Evolutionary conservation across 2,329 filamentous ascomycete species (phyloP).

Genomic region (Colletotrichum sp.): DNA sequence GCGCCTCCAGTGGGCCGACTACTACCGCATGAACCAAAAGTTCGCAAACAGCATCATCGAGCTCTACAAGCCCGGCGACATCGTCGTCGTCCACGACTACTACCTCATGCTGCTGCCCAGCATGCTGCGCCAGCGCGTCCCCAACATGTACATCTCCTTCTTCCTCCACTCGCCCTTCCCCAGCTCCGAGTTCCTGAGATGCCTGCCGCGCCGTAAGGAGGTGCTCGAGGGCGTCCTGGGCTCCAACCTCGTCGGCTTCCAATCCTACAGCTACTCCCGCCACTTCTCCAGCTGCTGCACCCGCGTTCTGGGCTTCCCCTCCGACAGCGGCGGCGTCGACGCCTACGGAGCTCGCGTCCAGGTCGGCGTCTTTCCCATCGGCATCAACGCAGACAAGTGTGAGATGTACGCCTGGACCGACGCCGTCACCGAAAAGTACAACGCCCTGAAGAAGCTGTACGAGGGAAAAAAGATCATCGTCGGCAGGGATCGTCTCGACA

Average conservation of each 20-base stretch:
- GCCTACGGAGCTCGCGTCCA: constrained; percentile 88
- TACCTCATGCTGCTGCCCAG: constrained; percentile 89
- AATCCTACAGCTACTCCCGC: constrained; percentile 92
- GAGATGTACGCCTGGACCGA: constrained; percentile 76
- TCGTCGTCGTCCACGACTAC: constrained; percentile 93
- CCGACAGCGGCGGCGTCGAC: constrained; percentile 83
- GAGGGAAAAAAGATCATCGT: constrained; percentile 94
- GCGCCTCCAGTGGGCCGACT: constrained; percentile 87
- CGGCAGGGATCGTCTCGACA: constrained; percentile 91
- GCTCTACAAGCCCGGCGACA: constrained; percentile 89
- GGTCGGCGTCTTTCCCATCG: constrained; percentile 93
- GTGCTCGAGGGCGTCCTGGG: constrained; percentile 88
- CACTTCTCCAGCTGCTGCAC: constrained; percentile 96
- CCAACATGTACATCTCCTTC: constrained; percentile 93
- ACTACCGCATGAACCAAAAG: constrained; percentile 89
- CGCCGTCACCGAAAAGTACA: constrained; percentile 73
- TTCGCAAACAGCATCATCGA: constrained; percentile 90
- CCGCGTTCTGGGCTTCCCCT: constrained; percentile 87
- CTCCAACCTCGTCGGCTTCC: constrained; percentile 92
- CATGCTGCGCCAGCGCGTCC: constrained; percentile 83
- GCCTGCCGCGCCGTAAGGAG: constrained; percentile 86
- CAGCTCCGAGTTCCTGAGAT: constrained; percentile 93
- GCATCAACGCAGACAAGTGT: constrained; percentile 86
- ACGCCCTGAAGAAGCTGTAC: constrained; percentile 77
- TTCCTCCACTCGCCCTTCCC: constrained; percentile 95